Evolutionary conservation across 768 basidiomycete genomes (phyloP).

Genomic region (Mycena indigotica): DNA sequence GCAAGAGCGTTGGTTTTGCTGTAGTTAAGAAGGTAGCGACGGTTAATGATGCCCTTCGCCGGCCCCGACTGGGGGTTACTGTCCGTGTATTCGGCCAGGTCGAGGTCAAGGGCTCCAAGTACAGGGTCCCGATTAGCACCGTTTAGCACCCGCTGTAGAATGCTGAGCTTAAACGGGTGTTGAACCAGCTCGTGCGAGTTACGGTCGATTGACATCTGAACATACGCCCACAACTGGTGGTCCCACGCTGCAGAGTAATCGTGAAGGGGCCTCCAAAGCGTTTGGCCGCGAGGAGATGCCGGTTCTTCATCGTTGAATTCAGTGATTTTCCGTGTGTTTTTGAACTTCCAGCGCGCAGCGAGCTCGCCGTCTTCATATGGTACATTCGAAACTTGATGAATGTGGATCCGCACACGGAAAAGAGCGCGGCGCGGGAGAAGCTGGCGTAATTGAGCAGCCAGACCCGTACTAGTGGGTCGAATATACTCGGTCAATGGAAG

Average conservation of each 20-base stretch:
- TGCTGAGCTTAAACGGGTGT: slow-evolving; percentile 66
- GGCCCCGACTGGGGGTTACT: neutral
- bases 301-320: slow-evolving; percentile 27
- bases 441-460: slow-evolving; percentile 61
- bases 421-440: slow-evolving; percentile 66
- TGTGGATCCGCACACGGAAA: slow-evolving; percentile 60
- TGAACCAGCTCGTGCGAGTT: slow-evolving; percentile 52
- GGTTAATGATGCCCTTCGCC: slow-evolving; percentile 52
- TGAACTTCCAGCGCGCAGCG: slow-evolving; percentile 71
- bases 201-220: slow-evolving; percentile 63
- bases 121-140: slow-evolving; percentile 59
- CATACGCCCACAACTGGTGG: slow-evolving; percentile 53
- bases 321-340: slow-evolving; percentile 44
- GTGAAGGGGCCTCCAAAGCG: slow-evolving; percentile 57
- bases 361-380: slow-evolving; percentile 75
- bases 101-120: slow-evolving; percentile 66
- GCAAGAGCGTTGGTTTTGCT: slow-evolving; percentile 81
- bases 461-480: slow-evolving; percentile 26
- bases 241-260: slow-evolving; percentile 71
- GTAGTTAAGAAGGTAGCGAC: slow-evolving; percentile 67
- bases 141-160: slow-evolving; percentile 60
- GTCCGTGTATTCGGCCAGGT: slow-evolving; percentile 75
- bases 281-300: slow-evolving; percentile 59
- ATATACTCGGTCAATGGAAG: neutral
- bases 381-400: slow-evolving; percentile 72